Evolutionary conservation across 352 stramenopile genomes (phyloP), one percentile per base, ranked within the genome.

Genomic region (Globisporangium spiculum): DNA sequence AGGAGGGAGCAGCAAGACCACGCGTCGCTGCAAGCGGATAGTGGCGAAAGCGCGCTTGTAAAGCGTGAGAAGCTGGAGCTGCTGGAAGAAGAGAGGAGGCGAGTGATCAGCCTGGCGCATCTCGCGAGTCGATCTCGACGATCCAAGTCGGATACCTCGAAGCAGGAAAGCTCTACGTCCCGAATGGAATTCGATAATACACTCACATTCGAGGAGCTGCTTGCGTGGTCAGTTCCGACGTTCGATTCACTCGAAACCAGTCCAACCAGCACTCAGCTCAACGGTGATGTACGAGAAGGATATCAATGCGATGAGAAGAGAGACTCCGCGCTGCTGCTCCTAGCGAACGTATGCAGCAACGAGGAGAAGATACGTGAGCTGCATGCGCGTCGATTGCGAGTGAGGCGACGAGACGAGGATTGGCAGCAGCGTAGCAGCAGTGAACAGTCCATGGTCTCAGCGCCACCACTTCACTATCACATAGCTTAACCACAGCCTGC

Each of bases 61-160:
- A 60, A 67, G 26, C 16, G 12, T 2, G 27, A 54, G 22, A 75
- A 65, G 67, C 26, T 81, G n/a, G 55, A 26, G n/a, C 59, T 64
- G 26, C 59, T 85, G 16, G 48, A 76, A 63, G 68, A 70, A 14
- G 75, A 85, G 46, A 36, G 75, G 14, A 38, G 55, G n/a, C 58
- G 65, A 3, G 79, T 85, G 52, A 76, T 85, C 32, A 44, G 27
- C 6, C 38, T 61, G 30, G 55, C 64, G 27, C 44, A 58, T 27
- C 44, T 32, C 16, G 7, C 64, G 22, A 61, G 4, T 38, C 38
- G 38, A n/a, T n/a, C 59, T 20, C 24, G 7, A 5, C 32, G 22
- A 36, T 27, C n/a, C 6, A 32, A n/a, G 4, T 10, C 8, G 4
- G 26, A 55, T 18, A 41, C 52, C n/a, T 0, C 52, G 36, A 60